Conservation (phyloP, 2,329 filamentous ascomycete species). For the Aspergillus proliferans region DNA sequence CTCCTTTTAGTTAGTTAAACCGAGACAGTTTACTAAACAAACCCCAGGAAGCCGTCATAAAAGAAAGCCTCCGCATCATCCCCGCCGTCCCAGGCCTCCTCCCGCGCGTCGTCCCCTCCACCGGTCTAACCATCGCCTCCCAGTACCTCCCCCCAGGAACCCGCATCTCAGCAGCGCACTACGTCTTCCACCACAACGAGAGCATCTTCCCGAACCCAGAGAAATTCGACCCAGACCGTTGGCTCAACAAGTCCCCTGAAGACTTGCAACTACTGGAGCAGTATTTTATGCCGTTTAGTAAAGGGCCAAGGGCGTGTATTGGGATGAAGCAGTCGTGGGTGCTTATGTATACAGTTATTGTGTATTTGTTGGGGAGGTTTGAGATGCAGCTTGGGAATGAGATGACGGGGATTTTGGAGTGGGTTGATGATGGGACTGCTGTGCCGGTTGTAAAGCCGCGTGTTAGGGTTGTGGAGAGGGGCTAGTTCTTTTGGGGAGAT, state of each 20-base stretch:
- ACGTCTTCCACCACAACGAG: not conserved
- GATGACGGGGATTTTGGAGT: not conserved
- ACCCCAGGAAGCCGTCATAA: not conserved
- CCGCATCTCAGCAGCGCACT: not conserved
- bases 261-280: not conserved
- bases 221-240: not conserved
- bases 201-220: not conserved
- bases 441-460: not conserved
- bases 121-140: not conserved
- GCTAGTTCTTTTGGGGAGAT: no score
- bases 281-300: not conserved
- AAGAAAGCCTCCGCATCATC: not conserved
- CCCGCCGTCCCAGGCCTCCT: not conserved
- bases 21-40: not conserved
- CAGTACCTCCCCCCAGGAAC: not conserved
- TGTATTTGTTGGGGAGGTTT: not conserved
- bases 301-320: not conserved
- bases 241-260: not conserved
- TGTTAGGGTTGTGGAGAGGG: not conserved
- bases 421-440: not conserved
- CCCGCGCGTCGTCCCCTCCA: not conserved
- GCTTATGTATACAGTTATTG: not conserved
- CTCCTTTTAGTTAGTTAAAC: not conserved
- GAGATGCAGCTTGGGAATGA: not conserved
- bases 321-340: not conserved